These are phyloP conservation scores for Septoria petroselini DNA, from an alignment of 2,329 filamentous ascomycete genomes.

Conservation along the genomic window DNA sequence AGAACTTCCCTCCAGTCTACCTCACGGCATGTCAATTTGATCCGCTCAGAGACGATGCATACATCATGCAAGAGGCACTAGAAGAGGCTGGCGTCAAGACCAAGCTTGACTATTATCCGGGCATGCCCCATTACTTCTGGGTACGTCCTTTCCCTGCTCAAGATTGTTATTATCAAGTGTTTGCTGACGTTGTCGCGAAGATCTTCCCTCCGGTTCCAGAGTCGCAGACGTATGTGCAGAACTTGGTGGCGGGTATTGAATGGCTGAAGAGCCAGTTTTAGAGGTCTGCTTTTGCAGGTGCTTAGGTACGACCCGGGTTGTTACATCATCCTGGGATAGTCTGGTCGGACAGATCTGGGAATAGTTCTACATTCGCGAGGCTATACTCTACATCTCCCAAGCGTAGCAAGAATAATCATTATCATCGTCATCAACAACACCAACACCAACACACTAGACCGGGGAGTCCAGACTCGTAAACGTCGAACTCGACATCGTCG, in stretches of 20 bases:
- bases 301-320: too few species aligned
- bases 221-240: slow-evolving; percentile 21
- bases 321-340: too few species aligned
- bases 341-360: too few species aligned
- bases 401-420: neutral
- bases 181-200: neutral
- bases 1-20: slow-evolving; percentile 46
- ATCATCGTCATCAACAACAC: neutral
- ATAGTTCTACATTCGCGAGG: too few species aligned
- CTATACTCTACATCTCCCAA: too few species aligned
- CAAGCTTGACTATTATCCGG: slow-evolving; percentile 24
- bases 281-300: neutral
- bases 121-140: slow-evolving; percentile 44
- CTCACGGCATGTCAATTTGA: slow-evolving; percentile 53
- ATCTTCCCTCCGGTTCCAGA: slow-evolving; percentile 29
- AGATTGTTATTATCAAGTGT: neutral
- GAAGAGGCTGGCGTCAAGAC: slow-evolving; percentile 40
- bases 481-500: neutral
- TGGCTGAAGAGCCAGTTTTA: slow-evolving; percentile 21
- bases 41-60: slow-evolving; percentile 50
- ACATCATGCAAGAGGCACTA: slow-evolving; percentile 52
- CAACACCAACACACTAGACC: neutral
- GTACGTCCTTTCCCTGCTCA: neutral
- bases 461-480: neutral
- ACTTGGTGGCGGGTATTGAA: slow-evolving; percentile 24